Conservation (phyloP, 352 stramenopile genomes). For the Pythium scleroteichum region DNA sequence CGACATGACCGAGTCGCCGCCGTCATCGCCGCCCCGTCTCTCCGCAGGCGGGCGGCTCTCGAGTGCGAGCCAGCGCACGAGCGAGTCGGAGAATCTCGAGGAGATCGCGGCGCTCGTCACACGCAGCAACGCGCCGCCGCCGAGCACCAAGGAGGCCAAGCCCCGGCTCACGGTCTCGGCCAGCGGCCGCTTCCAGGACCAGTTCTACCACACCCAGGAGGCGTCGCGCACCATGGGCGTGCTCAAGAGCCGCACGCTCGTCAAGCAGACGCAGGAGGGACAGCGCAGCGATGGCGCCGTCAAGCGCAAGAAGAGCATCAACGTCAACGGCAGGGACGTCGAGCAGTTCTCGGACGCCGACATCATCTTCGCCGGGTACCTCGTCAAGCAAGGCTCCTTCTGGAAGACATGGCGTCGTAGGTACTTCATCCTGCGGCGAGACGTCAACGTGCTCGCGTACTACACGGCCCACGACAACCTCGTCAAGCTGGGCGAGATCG, state of each 20-base stretch:
- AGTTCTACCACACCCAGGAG: constrained; percentile 85
- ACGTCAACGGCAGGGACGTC: constrained; percentile 75
- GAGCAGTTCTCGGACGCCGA: constrained; percentile 87
- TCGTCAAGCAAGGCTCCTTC: constrained; percentile 87
- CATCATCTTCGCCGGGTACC: constrained; percentile 75
- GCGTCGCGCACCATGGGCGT: constrained; percentile 78
- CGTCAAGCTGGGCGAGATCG: constrained; percentile 80
- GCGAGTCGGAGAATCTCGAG: constrained; percentile 23
- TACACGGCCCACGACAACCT: constrained; percentile 78
- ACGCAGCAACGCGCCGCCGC: constrained; percentile 13
- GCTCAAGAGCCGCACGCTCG: constrained; percentile 72
- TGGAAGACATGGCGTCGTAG: constrained; percentile 84
- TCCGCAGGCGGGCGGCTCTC: constrained; percentile 2
- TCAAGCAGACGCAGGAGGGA: constrained; percentile 46
- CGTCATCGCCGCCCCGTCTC: constrained; percentile 15
- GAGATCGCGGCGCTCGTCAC: constrained; percentile 29
- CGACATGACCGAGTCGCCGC: constrained; percentile 4
- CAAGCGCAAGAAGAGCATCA: constrained; percentile 53
- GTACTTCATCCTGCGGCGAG: constrained; percentile 83
- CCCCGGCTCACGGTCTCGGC: constrained; percentile 79
- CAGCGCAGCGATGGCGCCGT: constrained; percentile 23
- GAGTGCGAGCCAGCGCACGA: not conserved
- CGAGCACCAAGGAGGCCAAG: constrained; percentile 27
- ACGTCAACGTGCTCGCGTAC: constrained; percentile 76
- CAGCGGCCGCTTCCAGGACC: constrained; percentile 82